Evolutionary conservation across 257 asterid genomes (phyloP), one percentile per base, ranked within the genome.

Genomic region (Voacanga thouarsii): DNA sequence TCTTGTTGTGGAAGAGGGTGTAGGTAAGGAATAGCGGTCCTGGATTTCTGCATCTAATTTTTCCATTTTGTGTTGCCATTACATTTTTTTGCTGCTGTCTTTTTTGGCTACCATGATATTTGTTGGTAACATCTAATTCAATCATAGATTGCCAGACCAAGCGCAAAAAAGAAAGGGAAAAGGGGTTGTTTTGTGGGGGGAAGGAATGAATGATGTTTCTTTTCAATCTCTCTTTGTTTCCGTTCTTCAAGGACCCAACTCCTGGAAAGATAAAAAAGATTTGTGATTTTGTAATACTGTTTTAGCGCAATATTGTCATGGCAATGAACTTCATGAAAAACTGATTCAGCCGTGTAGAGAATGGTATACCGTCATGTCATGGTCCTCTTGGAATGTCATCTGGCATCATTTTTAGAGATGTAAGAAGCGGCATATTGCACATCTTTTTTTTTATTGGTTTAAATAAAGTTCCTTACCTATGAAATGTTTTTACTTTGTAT

Each of bases 1-100:
- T 82, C 97, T 96, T 24, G 57, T 88, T 65, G 56, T 81, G 80
- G 75, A 49, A 21, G 96, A 89, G 75, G 82, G 75, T 75, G 33
- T 81, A 84, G 99, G 97, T 95, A 82, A 80, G 82, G 75, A 57
- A 60, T 47, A 50, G 51, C 79, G 66, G 43, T 72, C 82, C 66
- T 74, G 41, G 66, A 80, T 73, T 69, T 47, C 12, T 61, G n/a
- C n/a, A n/a, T 28, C 71, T 74, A 59, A 71, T 39, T 33, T 47
- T 43, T 63, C 23, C 49, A 33, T 1, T 14, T 15, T 77, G 23
- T 6, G 65, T 2, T 39, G 14, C 75, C 5, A 3, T 33, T n/a
- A n/a, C n/a, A n/a, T n/a, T n/a, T n/a, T n/a, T n/a, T n/a, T n/a
- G n/a, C n/a, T n/a, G n/a, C n/a, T n/a, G n/a, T n/a, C n/a, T n/a